These are phyloP conservation scores for Taxawa tesnikishii DNA, from an alignment of 2,329 filamentous ascomycete genomes.

Conservation along the genomic window DNA sequence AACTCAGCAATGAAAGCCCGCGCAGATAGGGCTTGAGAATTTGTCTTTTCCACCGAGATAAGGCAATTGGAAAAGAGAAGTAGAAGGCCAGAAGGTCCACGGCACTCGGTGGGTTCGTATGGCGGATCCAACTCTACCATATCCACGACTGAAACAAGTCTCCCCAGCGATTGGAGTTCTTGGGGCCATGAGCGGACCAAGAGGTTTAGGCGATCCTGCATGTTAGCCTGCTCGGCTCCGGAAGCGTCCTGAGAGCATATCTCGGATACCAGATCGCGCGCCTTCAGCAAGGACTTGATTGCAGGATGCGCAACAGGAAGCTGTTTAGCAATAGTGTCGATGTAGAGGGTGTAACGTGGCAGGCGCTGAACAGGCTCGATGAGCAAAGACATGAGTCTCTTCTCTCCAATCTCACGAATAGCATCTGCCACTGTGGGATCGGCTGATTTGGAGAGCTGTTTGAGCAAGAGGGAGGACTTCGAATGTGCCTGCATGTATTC, in stretches of 20 bases:
- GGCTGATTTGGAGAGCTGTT: constrained; percentile 60
- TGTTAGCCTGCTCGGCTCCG: constrained; percentile 55
- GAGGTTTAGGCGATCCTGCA: constrained; percentile 61
- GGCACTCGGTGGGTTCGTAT: constrained; percentile 37
- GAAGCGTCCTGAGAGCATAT: constrained; percentile 87
- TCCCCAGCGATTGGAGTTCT: constrained; percentile 47
- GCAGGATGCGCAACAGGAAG: constrained; percentile 79
- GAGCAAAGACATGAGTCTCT: constrained; percentile 76
- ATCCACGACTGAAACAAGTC: constrained; percentile 71
- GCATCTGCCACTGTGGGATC: constrained; percentile 73
- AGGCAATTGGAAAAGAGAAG: constrained; percentile 76
- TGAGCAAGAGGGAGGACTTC: constrained; percentile 71
- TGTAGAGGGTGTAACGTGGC: constrained; percentile 88
- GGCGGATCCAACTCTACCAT: constrained; percentile 66
- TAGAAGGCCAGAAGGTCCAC: constrained; percentile 52
- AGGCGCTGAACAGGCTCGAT: constrained; percentile 95
- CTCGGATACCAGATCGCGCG: constrained; percentile 85
- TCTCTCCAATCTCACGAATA: constrained; percentile 75
- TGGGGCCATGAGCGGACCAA: constrained; percentile 68
- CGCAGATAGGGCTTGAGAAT: constrained; percentile 51
- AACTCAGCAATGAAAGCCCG: constrained; percentile 73
- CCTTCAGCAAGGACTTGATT: constrained; percentile 69
- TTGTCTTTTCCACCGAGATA: constrained; percentile 61
- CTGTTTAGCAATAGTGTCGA: constrained; percentile 84
- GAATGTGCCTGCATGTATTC: constrained; percentile 88